These are phyloP conservation scores for Pholiota adiposa DNA, from an alignment of 1,284 basidiomycete species.

Conservation along the genomic window DNA sequence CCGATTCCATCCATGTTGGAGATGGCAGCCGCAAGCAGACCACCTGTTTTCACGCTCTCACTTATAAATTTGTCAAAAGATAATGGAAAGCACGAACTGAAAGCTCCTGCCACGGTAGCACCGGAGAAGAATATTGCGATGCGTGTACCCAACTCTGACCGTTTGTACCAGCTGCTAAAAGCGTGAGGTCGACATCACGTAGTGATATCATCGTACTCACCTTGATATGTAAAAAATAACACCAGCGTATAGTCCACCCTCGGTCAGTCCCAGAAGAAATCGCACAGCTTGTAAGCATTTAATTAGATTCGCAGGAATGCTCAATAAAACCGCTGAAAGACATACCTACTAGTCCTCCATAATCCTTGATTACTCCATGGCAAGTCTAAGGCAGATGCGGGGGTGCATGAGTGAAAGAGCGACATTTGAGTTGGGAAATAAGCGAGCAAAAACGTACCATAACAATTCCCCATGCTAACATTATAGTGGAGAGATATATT, in stretches of 20 bases:
- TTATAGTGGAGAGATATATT: constrained; percentile 58
- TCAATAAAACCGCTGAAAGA: neutral
- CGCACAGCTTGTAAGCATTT: constrained; percentile 49
- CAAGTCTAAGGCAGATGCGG: constrained; percentile 54
- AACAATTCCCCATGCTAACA: constrained; percentile 71
- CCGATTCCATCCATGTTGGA: constrained; percentile 73
- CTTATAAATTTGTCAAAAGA: constrained; percentile 56
- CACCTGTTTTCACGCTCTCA: constrained; percentile 60
- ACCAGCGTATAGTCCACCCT: constrained; percentile 57
- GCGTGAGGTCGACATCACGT: too few relatives aligned
- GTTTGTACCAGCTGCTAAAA: constrained; percentile 47
- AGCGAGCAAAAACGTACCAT: constrained; percentile 54
- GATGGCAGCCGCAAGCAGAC: constrained; percentile 66
- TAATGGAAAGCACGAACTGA: constrained; percentile 40
- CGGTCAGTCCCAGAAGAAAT: constrained; percentile 59
- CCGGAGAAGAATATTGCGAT: constrained; percentile 65
- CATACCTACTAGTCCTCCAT: constrained; percentile 62
- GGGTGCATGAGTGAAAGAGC: too few relatives aligned
- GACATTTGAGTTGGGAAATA: too few relatives aligned
- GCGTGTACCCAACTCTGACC: constrained; percentile 50
- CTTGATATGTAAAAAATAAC: constrained; percentile 58
- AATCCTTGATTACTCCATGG: constrained; percentile 69
- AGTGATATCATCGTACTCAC: too few relatives aligned
- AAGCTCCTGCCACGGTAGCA: constrained; percentile 52
- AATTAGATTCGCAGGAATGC: neutral